Evolutionary conservation across 495 filamentous ascomycete species (phyloP).

Genomic region (Parmelia sp.): DNA sequence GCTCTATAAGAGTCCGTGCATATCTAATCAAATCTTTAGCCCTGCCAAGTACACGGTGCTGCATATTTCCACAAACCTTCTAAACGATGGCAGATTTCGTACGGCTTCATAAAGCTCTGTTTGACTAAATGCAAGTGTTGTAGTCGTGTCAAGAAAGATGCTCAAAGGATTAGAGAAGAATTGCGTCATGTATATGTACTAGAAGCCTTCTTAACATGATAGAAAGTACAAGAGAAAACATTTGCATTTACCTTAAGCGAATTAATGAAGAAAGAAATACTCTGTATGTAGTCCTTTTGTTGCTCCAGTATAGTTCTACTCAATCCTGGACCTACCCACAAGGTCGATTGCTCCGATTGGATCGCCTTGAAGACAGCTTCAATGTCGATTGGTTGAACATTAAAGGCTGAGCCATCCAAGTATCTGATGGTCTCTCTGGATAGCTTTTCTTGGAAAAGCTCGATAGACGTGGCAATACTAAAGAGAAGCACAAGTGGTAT

Average conservation of each 20-base stretch:
- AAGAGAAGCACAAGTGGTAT: slow-evolving; percentile 85
- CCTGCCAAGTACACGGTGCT: neutral
- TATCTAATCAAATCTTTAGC: slow-evolving; percentile 29
- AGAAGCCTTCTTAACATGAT: slow-evolving; percentile 19
- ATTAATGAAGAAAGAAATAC: slow-evolving; percentile 69
- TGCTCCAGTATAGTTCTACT: slow-evolving; percentile 61
- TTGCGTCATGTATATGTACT: slow-evolving; percentile 95
- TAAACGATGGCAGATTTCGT: slow-evolving; percentile 75
- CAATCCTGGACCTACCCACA: slow-evolving; percentile 65
- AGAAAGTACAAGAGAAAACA: neutral
- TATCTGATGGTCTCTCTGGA: slow-evolving; percentile 64
- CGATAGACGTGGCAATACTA: slow-evolving; percentile 83
- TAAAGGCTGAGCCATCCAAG: slow-evolving; percentile 73
- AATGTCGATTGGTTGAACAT: slow-evolving; percentile 69
- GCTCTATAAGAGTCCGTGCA: slow-evolving; percentile 42
- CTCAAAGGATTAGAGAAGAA: slow-evolving; percentile 91
- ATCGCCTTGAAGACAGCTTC: slow-evolving; percentile 71
- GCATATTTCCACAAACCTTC: slow-evolving; percentile 37
- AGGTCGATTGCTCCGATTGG: slow-evolving; percentile 43
- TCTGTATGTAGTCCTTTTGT: slow-evolving; percentile 80
- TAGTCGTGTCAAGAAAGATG: slow-evolving; percentile 46
- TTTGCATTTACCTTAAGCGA: slow-evolving; percentile 62
- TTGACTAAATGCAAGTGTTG: slow-evolving; percentile 30
- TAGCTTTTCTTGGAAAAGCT: slow-evolving; percentile 79
- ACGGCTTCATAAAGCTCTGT: slow-evolving; percentile 65